Base-by-base conservation (phyloP, 768 basidiomycete species). In the Mycena polygramma region DNA sequence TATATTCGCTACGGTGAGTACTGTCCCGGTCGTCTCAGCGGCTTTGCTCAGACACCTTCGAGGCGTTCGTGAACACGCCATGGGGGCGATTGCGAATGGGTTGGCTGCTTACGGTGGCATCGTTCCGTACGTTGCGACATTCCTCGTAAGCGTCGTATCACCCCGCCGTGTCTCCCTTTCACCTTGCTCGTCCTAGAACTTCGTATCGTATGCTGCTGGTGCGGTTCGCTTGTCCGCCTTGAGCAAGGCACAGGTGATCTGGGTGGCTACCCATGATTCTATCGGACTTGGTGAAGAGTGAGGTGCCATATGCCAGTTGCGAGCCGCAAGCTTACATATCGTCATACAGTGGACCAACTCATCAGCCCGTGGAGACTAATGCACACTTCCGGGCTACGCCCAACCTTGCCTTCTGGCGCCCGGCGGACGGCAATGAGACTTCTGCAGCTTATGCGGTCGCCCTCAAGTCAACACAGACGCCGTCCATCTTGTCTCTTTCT, bases 401-500 rank as follows among this genome's bases (percentile, higher is more conserved):
- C 75, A 97, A 98, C 85, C 83, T 94, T 60, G 93, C 94, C 71
- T 95, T 98, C 87, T 94, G 93, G 92, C 92, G 94, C 69, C 94
- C 94, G 7, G 95, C 96, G 35, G 96, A 98, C 79, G 96, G 97
- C 41, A 97, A 98, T 80, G 97, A 98, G 86, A 96, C 95, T n/a
- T 96, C 94, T 24, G 96, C 96, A 24, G 89, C 96, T 20, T 98
- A 98, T 86, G 80, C 89, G 69, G 89, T 92, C 66, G 93, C 96
- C 54, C 81, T 98, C 75, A 85, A 87, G 73, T 91, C 94, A 70
- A 88, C 81, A 71, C 81, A 84, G 75, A 97, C 94, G 2, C 96
- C 96, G 36, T 96, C 95, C 30, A 86, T 97, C 74, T 84, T 95
- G 67, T 92, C 91, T 6, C 88, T 94, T 65, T 94, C 95, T 63